phyloP scores from a whole-genome alignment of 2,329 filamentous ascomycete species.

The Nothophaeocryptopus gaeumannii region DNA sequence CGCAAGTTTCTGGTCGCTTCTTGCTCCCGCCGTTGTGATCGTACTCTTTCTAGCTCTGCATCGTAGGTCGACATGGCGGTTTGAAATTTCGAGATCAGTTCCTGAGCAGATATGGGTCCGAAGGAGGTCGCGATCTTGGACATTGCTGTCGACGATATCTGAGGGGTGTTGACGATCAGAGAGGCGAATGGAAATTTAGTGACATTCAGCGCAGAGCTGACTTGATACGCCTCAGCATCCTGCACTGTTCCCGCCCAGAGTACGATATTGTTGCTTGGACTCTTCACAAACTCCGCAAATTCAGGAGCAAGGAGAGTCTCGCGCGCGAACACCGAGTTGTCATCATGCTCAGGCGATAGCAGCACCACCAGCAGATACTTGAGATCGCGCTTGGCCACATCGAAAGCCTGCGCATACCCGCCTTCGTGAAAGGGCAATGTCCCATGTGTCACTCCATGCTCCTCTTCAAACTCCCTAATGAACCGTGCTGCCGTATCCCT shows the following conservation, averaged over 20 bases:
- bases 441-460: slow-evolving; percentile 65
- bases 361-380: slow-evolving; percentile 89
- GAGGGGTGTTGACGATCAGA: slow-evolving; percentile 81
- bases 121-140: slow-evolving; percentile 77
- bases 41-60: slow-evolving; percentile 69
- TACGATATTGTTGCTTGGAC: slow-evolving; percentile 74
- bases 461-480: slow-evolving; percentile 90
- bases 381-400: slow-evolving; percentile 83
- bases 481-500: slow-evolving; percentile 86
- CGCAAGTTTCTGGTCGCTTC: slow-evolving; percentile 76
- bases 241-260: slow-evolving; percentile 92
- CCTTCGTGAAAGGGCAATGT: slow-evolving; percentile 77
- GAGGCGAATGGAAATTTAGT: slow-evolving; percentile 91
- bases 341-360: slow-evolving; percentile 89
- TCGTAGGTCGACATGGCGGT: slow-evolving; percentile 71
- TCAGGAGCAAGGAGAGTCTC: slow-evolving; percentile 77
- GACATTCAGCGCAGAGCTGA: slow-evolving; percentile 79
- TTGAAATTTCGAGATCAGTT: slow-evolving; percentile 74
- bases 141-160: slow-evolving; percentile 82
- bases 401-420: slow-evolving; percentile 87
- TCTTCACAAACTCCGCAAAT: slow-evolving; percentile 69
- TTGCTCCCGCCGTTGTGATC: slow-evolving; percentile 75
- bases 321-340: slow-evolving; percentile 75
- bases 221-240: slow-evolving; percentile 92
- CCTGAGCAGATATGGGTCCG: slow-evolving; percentile 66